Base-by-base conservation (phyloP, 495 filamentous ascomycete species). In the Hypoxylon intermedium region DNA sequence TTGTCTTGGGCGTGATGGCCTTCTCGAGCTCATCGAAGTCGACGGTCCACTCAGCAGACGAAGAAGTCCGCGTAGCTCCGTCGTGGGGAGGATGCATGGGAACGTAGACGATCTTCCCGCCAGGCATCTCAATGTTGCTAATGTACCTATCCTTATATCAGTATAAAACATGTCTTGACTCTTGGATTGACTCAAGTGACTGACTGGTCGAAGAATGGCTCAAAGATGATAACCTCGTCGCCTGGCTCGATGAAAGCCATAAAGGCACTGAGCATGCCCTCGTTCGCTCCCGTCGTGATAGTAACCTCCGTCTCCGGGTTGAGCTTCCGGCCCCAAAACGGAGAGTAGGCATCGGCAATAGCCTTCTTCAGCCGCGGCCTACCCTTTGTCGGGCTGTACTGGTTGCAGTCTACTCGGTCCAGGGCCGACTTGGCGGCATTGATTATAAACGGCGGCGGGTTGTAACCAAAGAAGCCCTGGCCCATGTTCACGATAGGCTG, bases 391-490 rank as follows among this genome's bases (percentile, higher is more conserved):
- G 94, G 94, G 11, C 92, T 91, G 76, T 98, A 98, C 77, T 98
- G 94, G 72, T 98, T 98, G 80, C 93, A 97, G 46, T 98, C 94
- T 5, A 98, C 94, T n/a, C 85, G 82, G 70, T 97, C 86, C 18
- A 98, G 81, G 31, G 92, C 92, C 15, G 85, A 79, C 73, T 95
- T 97, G 42, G 94, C 94, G 19, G 94, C 94, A 63, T 96, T 83
- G 49, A 96, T 78, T 47, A 97, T 92, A 72, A 97, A 98, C 11
- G 86, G 74, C 1, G 94, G 94, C 37, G 94, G 94, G 68, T 98
- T 98, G 72, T 98, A 98, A 23, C 94, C 94, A 74, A 94, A 96
- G 80, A 95, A 96, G n/a, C 92, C 92, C 75, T 97, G 92, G 45
- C 92, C 92, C 87, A 97, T 92, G 75, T 96, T 97, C 59, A 95